Base-by-base conservation (phyloP, 257 asterid species). In the Solanum arcanum region DNA sequence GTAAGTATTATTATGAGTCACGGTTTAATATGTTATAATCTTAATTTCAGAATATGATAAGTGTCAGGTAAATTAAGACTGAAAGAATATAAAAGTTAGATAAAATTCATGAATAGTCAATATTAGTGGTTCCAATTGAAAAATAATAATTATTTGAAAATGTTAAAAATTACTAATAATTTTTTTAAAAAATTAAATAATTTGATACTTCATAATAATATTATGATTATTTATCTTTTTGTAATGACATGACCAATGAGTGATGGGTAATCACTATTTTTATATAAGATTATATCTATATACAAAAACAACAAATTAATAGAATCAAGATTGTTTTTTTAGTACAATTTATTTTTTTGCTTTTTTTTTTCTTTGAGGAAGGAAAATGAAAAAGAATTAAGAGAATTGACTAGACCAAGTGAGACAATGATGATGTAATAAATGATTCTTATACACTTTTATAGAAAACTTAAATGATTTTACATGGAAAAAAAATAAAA, bases 371-470 rank as follows among this genome's bases (percentile, higher is more conserved):
- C 7, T 37, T 37, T 33, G 6, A 60, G 52, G 31, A 52, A 68
- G 7, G 16, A 11, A 27, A 44, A 23, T 15, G 21, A 29, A 29
- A 46, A 23, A 47, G 73, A 86, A 12, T 29, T 2, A 82, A 82
- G 86, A 31, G 12, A 74, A 89, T 88, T 90, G 89, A 89, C 72
- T 46, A 83, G 47, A 59, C 75, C 62, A 75, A 86, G 83, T n/a
- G 83, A 76, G 56, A 68, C 39, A 62, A 27, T 83, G 72, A 91
- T 87, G 84, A 90, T 89, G 90, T 39, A 87, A 91, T 86, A 77
- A 87, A 87, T 89, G 46, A 90, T 86, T 73, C 13, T 73, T 49
- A 15, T 49, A 74, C 81, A 83, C 39, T 72, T 72, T 18, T 20
- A 33, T 12, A 33, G 9, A 72, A 70, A 16, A 70, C 12, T 33